These are phyloP conservation scores for Clitocybe nebularis DNA, from an alignment of 1,284 basidiomycete genomes.

Conservation along the genomic window DNA sequence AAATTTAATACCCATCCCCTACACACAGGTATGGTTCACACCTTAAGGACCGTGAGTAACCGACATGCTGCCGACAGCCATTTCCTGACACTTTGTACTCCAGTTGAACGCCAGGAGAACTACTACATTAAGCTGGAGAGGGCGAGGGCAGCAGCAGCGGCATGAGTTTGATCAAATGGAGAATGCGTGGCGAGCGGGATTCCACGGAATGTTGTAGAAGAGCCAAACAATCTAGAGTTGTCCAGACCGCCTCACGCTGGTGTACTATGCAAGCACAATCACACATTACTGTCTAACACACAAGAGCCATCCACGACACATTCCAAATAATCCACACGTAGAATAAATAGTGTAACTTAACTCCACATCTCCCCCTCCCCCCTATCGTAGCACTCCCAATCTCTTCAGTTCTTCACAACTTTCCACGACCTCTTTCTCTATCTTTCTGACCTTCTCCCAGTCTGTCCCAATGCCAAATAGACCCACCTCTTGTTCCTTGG, in stretches of 20 bases:
- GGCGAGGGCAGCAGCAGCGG: conserved; percentile 37
- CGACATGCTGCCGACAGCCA: background rate
- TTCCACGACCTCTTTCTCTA: conserved; percentile 61
- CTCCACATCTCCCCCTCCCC: conserved; percentile 17
- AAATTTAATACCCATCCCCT: conserved; percentile 11
- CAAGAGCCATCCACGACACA: background rate
- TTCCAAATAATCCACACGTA: conserved; percentile 4
- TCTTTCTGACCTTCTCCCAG: conserved; percentile 76
- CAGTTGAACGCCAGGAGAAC: conserved; percentile 78
- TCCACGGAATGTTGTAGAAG: conserved; percentile 13
- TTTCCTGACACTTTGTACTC: conserved; percentile 19
- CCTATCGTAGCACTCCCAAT: conserved; percentile 37
- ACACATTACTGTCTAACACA: conserved; percentile 10
- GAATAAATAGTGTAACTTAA: conserved; percentile 19
- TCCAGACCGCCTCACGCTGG: conserved; percentile 1
- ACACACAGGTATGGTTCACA: conserved; percentile 84
- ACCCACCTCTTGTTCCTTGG: conserved; percentile 75
- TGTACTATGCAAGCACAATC: conserved; percentile 11
- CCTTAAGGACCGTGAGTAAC: conserved; percentile 62
- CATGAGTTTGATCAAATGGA: conserved; percentile 12
- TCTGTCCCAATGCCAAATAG: conserved; percentile 88
- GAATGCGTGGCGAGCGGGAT: conserved; percentile 6
- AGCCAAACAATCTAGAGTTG: conserved; percentile 2
- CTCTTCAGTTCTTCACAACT: conserved; percentile 74
- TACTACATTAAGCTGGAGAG: conserved; percentile 82